Base-by-base conservation (phyloP, 805 yeast genomes). In the Candida sithepensis region DNA sequence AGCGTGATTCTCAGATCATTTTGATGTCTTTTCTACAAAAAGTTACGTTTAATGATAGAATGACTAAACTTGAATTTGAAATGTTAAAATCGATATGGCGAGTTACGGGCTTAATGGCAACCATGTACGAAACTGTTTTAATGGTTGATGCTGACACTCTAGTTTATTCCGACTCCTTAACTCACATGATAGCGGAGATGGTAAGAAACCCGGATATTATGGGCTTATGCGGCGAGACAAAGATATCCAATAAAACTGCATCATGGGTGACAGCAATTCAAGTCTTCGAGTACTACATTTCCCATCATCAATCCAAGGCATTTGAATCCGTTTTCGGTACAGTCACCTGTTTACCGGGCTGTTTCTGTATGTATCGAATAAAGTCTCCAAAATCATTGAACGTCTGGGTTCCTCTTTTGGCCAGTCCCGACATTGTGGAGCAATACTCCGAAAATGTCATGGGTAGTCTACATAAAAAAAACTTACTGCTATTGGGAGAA, bases 71-170 rank as follows among this genome's bases (percentile, higher is more conserved):
- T 49, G 96, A 91, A 56, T 89, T 78, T 59, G 94, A 86, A 61
- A 73, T 90, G 54, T 68, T 89, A 61, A 76, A 76, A 46, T 78
- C 78, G 39, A 85, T 91, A 21, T 88, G 96, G 88, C 77, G 79
- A 56, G 72, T 89, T 7, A 88, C 96, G 0, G 96, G 96, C 1
- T 69, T 90, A 39, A 85, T 89, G 81, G 82, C 96, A 0, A 88
- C 82, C 44, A 76, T 78, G 63, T 90, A 89, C 65, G 97, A 90
- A 63, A 71, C 85, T 34, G 83, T 87, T 37, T 69, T 91, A 28
- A 90, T 90, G 96, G 96, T 90, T 30, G 97, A 90, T 70, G 97
- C 97, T 3, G 97, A 90, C 69, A 89, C 97, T 0, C 81, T 81
- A 61, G 88, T 90, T 2, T 88, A 74, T 65, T 95, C 96, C 0